Conservation (phyloP, 2,329 filamentous ascomycete genomes). For the Didymella sp. region DNA sequence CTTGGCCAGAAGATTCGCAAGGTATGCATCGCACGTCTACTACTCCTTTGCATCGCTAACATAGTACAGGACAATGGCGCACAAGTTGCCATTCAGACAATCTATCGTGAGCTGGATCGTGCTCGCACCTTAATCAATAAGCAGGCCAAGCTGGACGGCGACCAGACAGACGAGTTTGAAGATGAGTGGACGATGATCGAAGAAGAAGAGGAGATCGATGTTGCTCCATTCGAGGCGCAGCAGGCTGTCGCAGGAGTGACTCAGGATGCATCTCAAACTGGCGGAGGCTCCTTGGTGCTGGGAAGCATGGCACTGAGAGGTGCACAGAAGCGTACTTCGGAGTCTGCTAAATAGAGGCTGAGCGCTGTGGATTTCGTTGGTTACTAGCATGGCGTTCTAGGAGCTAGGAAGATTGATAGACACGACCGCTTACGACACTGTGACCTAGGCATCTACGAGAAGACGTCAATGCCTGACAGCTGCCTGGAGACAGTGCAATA, state of each 20-base stretch:
- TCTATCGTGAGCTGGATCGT: constrained; percentile 95
- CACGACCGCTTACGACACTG: constrained; percentile 8
- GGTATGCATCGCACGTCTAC: constrained; percentile 60
- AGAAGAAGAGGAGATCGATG: constrained; percentile 54
- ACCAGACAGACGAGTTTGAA: constrained; percentile 67
- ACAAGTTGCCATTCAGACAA: constrained; percentile 85
- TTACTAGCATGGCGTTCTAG: constrained; percentile 13
- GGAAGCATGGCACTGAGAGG: constrained; percentile 44
- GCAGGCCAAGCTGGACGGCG: constrained; percentile 46
- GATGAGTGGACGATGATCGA: constrained; percentile 94
- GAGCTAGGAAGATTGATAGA: constrained; percentile 17
- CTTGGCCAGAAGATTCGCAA: constrained; percentile 87
- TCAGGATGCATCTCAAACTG: constrained; percentile 32
- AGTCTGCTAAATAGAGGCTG: constrained; percentile 31
- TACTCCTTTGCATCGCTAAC: constrained; percentile 30
- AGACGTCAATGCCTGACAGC: not conserved
- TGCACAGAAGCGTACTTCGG: constrained; percentile 28
- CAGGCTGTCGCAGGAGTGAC: constrained; percentile 30
- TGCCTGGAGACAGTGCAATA: not conserved
- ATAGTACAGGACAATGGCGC: constrained; percentile 79
- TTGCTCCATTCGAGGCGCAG: constrained; percentile 31
- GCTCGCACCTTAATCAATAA: constrained; percentile 82
- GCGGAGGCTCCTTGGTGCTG: constrained; percentile 35
- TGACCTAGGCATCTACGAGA: not conserved
- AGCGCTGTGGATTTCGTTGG: constrained; percentile 13